These are phyloP conservation scores for Spergularia azorica DNA, from an alignment of 179 eudicot species.

Conservation along the genomic window DNA sequence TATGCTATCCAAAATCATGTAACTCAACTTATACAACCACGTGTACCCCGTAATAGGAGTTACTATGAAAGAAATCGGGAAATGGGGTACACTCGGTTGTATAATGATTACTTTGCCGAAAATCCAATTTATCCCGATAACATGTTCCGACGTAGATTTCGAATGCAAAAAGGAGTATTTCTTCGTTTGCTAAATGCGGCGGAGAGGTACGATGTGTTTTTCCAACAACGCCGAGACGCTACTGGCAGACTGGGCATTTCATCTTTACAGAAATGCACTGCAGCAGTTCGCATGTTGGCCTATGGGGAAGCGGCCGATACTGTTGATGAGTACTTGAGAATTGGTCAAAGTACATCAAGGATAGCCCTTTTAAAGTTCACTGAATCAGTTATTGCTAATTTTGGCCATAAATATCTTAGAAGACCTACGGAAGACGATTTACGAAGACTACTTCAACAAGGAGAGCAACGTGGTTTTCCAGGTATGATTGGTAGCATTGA, in stretches of 20 bases:
- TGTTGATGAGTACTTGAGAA: slow-evolving; percentile 1
- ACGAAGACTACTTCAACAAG: too few species aligned
- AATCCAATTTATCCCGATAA: slow-evolving; percentile 3
- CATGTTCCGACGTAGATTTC: slow-evolving; percentile 1
- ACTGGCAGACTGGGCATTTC: background rate
- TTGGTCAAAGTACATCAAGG: background rate
- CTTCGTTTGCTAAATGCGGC: slow-evolving; percentile 4
- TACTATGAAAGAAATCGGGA: background rate
- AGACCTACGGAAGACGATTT: too few species aligned
- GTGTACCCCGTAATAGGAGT: background rate
- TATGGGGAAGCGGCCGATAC: background rate
- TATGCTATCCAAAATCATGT: too few species aligned
- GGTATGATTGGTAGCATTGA: too few species aligned
- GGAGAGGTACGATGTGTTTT: background rate
- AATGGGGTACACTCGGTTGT: background rate
- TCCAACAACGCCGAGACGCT: slow-evolving; percentile 1
- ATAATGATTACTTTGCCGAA: background rate
- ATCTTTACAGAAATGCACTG: slow-evolving; percentile 4
- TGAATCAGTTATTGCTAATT: background rate
- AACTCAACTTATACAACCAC: too few species aligned
- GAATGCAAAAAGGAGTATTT: slow-evolving; percentile 6
- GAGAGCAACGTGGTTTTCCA: too few species aligned
- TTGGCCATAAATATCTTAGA: too few species aligned
- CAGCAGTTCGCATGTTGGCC: background rate
- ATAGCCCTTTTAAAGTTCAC: background rate